Percentiles rank a stretch among this genome's conserved stretches.
Evolutionary conservation across 305 asterid genomes (phyloP).

Genomic region (Withania somnifera): DNA sequence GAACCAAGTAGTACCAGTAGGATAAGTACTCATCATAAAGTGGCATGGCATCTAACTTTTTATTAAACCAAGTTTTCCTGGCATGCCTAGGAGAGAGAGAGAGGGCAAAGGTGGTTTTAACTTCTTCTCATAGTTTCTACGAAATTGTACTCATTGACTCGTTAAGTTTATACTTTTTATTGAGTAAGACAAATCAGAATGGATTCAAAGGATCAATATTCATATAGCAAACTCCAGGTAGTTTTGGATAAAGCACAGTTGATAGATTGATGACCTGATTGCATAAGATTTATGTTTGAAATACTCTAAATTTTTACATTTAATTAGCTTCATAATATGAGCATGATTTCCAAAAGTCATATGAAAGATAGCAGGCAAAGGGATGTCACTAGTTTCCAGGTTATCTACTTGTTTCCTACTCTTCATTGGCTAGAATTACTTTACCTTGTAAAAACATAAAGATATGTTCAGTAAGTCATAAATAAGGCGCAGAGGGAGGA

Average conservation of each 20-base stretch:
- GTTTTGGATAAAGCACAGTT: background rate
- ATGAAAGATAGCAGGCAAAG: background rate
- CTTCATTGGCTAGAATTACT: background rate
- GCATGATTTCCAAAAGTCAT: background rate
- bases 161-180: background rate
- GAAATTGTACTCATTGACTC: background rate
- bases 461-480: background rate
- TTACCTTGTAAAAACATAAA: background rate
- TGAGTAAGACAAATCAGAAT: background rate
- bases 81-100: background rate
- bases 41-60: background rate
- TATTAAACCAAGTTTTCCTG: background rate
- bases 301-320: background rate
- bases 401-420: background rate
- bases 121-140: background rate
- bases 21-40: background rate
- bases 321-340: background rate
- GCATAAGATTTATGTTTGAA: background rate
- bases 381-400: background rate
- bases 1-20: background rate
- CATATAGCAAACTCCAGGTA: background rate
- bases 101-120: background rate
- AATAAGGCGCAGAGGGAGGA: background rate
- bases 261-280: background rate
- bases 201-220: background rate